These are phyloP conservation scores for Solanum microdontum DNA, from an alignment of 257 asterid species.

Conservation along the genomic window DNA sequence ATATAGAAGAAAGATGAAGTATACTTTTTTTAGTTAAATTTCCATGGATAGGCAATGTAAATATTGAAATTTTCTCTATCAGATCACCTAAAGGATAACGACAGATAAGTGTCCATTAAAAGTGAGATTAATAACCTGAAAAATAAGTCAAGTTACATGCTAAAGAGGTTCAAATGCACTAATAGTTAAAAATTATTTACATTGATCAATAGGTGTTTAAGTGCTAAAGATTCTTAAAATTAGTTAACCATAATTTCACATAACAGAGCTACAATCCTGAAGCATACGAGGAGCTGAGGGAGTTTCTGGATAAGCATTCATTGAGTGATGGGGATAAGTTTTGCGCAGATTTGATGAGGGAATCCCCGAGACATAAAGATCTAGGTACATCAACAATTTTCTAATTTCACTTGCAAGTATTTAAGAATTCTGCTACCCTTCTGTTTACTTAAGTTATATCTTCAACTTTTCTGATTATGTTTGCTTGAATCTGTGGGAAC, in stretches of 20 bases:
- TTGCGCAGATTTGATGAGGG: conserved; percentile 68
- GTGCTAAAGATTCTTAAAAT: not conserved
- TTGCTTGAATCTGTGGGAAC: not conserved
- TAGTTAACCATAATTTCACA: conserved; percentile 11
- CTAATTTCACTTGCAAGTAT: not conserved
- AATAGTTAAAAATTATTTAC: no score
- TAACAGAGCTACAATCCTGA: conserved; percentile 77
- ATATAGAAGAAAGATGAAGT: not conserved
- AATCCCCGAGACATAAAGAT: conserved; percentile 54
- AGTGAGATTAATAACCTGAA: not conserved
- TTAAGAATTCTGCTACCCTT: not conserved
- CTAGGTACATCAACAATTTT: conserved; percentile 28
- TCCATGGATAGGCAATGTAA: not conserved
- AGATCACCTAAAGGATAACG: not conserved
- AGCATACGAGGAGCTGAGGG: conserved; percentile 57
- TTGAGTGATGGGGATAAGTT: conserved; percentile 69
- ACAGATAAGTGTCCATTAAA: not conserved
- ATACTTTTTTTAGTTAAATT: not conserved
- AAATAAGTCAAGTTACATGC: not conserved
- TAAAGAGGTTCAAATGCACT: not conserved
- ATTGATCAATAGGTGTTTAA: not conserved
- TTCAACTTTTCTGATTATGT: not conserved
- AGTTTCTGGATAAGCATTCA: conserved; percentile 51
- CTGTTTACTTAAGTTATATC: no score
- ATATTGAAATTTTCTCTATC: not conserved